Evolutionary conservation across 2,329 filamentous ascomycete species (phyloP).

Genomic region (Westerdykella sp.): DNA sequence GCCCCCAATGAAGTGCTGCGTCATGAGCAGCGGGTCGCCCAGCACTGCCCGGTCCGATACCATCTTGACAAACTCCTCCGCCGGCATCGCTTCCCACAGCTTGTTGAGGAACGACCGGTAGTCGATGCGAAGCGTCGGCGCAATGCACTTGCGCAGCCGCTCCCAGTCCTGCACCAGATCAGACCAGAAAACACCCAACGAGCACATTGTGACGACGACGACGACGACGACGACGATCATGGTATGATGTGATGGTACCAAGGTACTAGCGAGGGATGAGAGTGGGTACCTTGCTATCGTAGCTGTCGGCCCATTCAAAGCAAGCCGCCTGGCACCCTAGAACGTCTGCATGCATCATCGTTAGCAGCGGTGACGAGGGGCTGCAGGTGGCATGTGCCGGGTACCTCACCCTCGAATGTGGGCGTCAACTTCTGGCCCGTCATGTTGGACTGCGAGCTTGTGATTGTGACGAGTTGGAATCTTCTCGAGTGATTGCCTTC

Average conservation of each 20-base stretch:
- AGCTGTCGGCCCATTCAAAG: constrained; percentile 61
- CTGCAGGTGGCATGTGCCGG: not conserved
- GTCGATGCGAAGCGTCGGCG: constrained; percentile 60
- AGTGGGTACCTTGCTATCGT: constrained; percentile 51
- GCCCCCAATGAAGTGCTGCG: constrained; percentile 53
- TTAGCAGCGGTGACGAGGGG: not conserved
- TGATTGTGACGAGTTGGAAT: too few species aligned
- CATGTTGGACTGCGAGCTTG: constrained; percentile 12
- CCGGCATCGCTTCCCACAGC: constrained; percentile 52
- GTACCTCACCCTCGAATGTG: constrained; percentile 29
- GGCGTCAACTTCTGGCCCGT: constrained; percentile 27
- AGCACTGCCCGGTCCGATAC: constrained; percentile 48
- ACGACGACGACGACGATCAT: too few species aligned
- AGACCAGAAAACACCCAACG: too few species aligned
- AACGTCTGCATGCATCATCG: constrained; percentile 38
- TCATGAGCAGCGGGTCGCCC: constrained; percentile 50
- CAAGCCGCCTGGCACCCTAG: constrained; percentile 46
- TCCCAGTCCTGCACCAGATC: constrained; percentile 47
- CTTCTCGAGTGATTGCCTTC: too few species aligned
- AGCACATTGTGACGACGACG: not conserved
- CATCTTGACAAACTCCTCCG: constrained; percentile 49
- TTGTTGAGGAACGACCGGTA: constrained; percentile 56
- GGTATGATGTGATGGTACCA: too few species aligned
- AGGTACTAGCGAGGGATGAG: too few species aligned
- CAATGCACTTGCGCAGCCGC: constrained; percentile 55